Base-by-base conservation (phyloP, 345 rosid genomes). In the Syzygium jambos region DNA sequence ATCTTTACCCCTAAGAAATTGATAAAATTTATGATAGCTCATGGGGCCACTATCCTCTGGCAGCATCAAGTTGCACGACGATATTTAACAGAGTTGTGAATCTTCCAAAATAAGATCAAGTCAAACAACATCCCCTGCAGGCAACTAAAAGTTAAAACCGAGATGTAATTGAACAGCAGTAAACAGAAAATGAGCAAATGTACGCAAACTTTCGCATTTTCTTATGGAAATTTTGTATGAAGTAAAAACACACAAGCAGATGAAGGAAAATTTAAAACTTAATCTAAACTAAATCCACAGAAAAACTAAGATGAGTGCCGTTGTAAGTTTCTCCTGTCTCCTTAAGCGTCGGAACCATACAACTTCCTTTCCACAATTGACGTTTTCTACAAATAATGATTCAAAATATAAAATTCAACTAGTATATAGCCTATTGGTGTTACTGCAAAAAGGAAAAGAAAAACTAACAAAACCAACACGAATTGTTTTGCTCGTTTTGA, bases 21-120 rank as follows among this genome's bases (percentile, higher is more conserved):
- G 88, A 89, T 90, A 86, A 88, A 92, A 89, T 90, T 78, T 88
- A 85, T 91, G 86, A 91, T 89, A 89, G 88, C 89, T 90, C 95
- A 95, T 94, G 82, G 88, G 89, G 92, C 92, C 80, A 82, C 93
- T 92, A 91, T 85, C 93, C 84, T 56, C 86, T 49, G 89, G 93
- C 89, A 91, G 90, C 93, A 96, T 90, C 87, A 90, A 96, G 89
- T 90, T 91, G 86, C 87, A 89, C 83, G 89, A 88, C 87, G 82
- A 86, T 84, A 89, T 90, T 88, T 85, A 85, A 86, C 27, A 25
- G 61, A 54, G 56, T 22, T 73, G 80, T 38, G 27, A 73, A 73
- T 73, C 80, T 73, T 41, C 80, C 80, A 38, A 10, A 10, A 34
- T 38, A 38, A 73, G 46, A 73, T 38, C 49, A 25, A 73, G 80